These are phyloP conservation scores for Fusarium foetens DNA, from an alignment of 2,329 filamentous ascomycete species.

Conservation along the genomic window DNA sequence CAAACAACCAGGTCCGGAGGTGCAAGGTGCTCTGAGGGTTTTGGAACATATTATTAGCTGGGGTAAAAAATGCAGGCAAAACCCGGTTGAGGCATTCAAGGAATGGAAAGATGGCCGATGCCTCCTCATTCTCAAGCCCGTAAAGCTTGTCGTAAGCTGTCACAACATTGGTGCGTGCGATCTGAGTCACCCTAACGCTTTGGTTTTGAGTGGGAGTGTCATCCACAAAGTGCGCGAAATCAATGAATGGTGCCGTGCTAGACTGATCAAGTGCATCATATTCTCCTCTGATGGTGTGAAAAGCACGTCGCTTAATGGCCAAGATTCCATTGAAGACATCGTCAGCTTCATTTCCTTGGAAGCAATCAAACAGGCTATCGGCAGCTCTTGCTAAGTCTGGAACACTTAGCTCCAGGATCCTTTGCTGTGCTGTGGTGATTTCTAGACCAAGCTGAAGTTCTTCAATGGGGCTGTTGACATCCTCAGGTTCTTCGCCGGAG, in stretches of 20 bases:
- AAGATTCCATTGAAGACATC: constrained; percentile 40
- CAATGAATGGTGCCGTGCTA: constrained; percentile 43
- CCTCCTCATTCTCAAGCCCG: constrained; percentile 7
- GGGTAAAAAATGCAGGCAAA: constrained; percentile 47
- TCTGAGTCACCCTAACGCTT: constrained; percentile 12
- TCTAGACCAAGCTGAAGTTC: constrained; percentile 1
- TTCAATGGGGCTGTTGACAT: background rate
- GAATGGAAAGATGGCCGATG: constrained; percentile 39
- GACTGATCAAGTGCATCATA: constrained; percentile 36
- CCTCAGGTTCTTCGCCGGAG: constrained; percentile 5
- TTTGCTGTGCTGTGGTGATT: constrained; percentile 27
- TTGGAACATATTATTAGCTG: constrained; percentile 21
- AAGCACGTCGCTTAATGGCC: constrained; percentile 42
- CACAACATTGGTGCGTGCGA: constrained; percentile 51
- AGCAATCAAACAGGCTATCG: constrained; percentile 42
- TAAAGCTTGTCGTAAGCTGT: constrained; percentile 47
- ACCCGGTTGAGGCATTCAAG: constrained; percentile 47
- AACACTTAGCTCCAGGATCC: constrained; percentile 42
- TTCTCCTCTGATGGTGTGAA: constrained; percentile 40
- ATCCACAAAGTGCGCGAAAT: constrained; percentile 33
- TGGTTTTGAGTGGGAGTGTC: background rate
- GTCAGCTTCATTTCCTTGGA: constrained; percentile 25
- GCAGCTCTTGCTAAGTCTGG: constrained; percentile 44
- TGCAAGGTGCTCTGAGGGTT: constrained; percentile 46
- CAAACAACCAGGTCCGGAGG: constrained; percentile 51